Percentiles rank a stretch among this genome's conserved stretches.
Evolutionary conservation across 23 red algal species (phyloP).

Genomic region (Gracilariopsis chorda): DNA sequence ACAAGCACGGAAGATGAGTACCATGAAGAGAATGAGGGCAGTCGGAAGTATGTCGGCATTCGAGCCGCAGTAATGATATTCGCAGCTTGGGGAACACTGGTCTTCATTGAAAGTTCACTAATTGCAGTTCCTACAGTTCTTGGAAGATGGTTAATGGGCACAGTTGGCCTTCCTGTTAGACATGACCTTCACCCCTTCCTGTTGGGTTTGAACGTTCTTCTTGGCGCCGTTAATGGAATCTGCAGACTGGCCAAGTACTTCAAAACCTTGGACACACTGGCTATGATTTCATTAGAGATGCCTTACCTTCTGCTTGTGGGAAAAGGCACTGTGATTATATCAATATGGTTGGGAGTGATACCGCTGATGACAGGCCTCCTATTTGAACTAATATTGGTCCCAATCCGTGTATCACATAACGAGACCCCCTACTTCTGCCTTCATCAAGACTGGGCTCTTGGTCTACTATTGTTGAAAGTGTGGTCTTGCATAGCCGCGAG

Average conservation of each 20-base stretch:
- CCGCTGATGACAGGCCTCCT: slow-evolving; percentile 69
- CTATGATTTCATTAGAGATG: slow-evolving; percentile 3
- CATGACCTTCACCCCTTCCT: slow-evolving; percentile 80
- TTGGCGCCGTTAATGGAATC: neutral
- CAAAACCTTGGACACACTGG: slow-evolving; percentile 25
- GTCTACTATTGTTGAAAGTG: slow-evolving; percentile 63
- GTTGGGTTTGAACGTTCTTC: slow-evolving; percentile 52
- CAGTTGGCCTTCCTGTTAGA: slow-evolving; percentile 37
- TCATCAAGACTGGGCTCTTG: slow-evolving; percentile 81
- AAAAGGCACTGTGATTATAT: slow-evolving; percentile 48
- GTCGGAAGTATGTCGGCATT: neutral
- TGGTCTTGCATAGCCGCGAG: slow-evolving; percentile 41
- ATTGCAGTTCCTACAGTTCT: slow-evolving; percentile 66
- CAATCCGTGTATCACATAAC: slow-evolving; percentile 41
- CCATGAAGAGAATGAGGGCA: neutral
- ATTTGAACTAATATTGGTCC: slow-evolving; percentile 74
- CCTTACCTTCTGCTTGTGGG: slow-evolving; percentile 35
- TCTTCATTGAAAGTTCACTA: slow-evolving; percentile 28
- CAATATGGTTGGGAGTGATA: slow-evolving; percentile 56
- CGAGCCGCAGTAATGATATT: slow-evolving; percentile 58
- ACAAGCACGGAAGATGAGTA: neutral
- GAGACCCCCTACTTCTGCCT: slow-evolving; percentile 64
- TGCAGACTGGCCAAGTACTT: slow-evolving; percentile 16
- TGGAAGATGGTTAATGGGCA: slow-evolving; percentile 50
- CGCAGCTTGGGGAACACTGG: slow-evolving; percentile 60